Base-by-base conservation (phyloP, 768 basidiomycete species). In the Suillus fuscotomentosus region DNA sequence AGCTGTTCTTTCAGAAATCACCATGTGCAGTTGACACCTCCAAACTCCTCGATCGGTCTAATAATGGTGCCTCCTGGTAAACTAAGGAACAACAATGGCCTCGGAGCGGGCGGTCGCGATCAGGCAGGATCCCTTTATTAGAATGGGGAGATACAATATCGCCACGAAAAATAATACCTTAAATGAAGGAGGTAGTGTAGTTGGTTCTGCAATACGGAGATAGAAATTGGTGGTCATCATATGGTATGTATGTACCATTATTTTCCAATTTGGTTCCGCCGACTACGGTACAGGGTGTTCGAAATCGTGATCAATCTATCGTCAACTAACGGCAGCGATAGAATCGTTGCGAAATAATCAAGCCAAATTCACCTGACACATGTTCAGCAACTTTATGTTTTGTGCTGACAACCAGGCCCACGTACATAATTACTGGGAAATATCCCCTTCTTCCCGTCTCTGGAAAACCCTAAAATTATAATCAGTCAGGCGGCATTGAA, bases 391-490 rank as follows among this genome's bases (percentile, higher is more conserved):
- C 67, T 65, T 64, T 68, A 62, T 62, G 48, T 61, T 64, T 60
- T 64, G 22, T 41, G 62, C 11, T 65, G 42, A 60, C 54, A 68
- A 61, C 53, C 60, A 61, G 55, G 42, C 39, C 61, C 57, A 82
- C 91, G 76, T 76, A 94, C 92, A 82, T 94, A 94, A 78, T 92
- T 93, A 76, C 89, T 92, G 34, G 92, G 92, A 78, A 94, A 94
- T 70, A 94, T 92, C 6, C 92, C 92, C 75, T 86, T 91, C 73
- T 74, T 79, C 61, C 91, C 88, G 63, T 76, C 73, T 60, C 78
- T 75, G 68, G 87, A 84, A 66, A 86, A 79, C 62, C 91, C 91
- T 92, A 73, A 54, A 67, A 68, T 72, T 70, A 27, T 66, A 68
- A 72, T 70, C 69, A 51, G 68, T 69, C 66, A 73, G 70, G 68